phyloP scores from a whole-genome alignment of 208 protist species.

The Crithidia expoeki region DNA sequence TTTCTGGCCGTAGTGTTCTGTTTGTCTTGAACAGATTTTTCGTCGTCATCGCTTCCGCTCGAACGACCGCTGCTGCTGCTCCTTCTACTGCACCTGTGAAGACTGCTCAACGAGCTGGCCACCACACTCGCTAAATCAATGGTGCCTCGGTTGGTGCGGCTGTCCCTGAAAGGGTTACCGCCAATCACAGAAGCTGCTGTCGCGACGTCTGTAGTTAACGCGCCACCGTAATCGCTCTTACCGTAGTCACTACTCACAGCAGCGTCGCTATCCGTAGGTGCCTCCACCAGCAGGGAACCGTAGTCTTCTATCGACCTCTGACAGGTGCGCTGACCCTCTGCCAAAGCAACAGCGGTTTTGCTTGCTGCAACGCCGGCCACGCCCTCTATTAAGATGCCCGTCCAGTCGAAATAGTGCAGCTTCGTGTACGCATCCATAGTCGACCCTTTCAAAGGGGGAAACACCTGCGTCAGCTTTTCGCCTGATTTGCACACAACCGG shows the following conservation, averaged over 20 bases:
- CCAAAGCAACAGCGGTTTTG: no score
- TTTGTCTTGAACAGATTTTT: background rate
- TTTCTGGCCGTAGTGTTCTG: background rate
- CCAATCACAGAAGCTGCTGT: background rate
- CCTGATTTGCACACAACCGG: background rate
- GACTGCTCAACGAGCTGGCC: background rate
- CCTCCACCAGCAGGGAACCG: background rate
- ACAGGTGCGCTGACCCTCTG: background rate
- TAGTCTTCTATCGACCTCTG: background rate
- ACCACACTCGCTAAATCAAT: background rate
- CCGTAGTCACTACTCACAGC: background rate
- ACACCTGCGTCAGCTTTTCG: background rate
- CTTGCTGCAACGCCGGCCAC: background rate
- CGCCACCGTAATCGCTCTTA: background rate
- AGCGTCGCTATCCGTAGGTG: background rate
- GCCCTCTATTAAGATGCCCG: background rate
- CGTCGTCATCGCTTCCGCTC: background rate
- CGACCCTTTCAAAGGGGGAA: background rate
- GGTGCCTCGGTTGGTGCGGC: background rate
- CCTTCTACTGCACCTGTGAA: background rate
- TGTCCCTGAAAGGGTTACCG: background rate
- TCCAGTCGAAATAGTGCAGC: conserved; percentile 1
- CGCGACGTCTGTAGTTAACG: background rate
- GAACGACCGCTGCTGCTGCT: background rate
- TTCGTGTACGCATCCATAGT: background rate